Evolutionary conservation across 2,329 filamentous ascomycete species (phyloP), one percentile per base, ranked within the genome.

Genomic region (Colletotrichum tropicale): DNA sequence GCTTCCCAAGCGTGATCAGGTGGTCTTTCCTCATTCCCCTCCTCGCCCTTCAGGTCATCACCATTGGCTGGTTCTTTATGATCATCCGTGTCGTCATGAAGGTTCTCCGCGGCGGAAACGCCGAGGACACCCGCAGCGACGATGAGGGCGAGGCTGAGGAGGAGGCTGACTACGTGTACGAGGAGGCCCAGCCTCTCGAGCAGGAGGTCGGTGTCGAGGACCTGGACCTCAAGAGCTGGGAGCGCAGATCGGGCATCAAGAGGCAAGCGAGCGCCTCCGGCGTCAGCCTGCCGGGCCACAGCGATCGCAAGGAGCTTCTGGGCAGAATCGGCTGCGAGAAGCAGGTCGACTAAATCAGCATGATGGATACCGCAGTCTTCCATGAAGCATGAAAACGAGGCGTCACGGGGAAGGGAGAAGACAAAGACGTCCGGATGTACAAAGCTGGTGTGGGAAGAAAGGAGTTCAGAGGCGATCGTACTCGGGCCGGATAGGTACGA

Each of bases 61-160:
- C 94, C 36, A 87, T 98, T 43, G 89, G 94, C 77, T 98, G 97
- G 97, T 98, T 98, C 81, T 89, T 88, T 77, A 94, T 98, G 92
- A 98, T 98, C 79, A 85, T 96, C 52, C 92, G 93, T 73, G 94
- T 99, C 4, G 96, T 96, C 26, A 89, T 94, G 77, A 93, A 93
- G 76, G 96, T 98, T 8, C 82, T 98, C 43, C 91, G 89, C 66
- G 96, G 96, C 36, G 91, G 89, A 48, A 89, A 91, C 36, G 96
- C 96, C 7, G 96, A 98, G 78, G 97, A 99, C 81, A 91, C 92
- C 21, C 92, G 97, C 71, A 98, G 95, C 77, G 96, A 98, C 79
- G 95, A 95, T 78, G 96, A 98, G 84, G 94, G 87, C 8, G 94
- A 93, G 26, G 93, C 90, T 4, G 90, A 94, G 75, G 92, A 94